phyloP scores from a whole-genome alignment of 108 stramenopile genomes.

The Epithemia pelagica region DNA sequence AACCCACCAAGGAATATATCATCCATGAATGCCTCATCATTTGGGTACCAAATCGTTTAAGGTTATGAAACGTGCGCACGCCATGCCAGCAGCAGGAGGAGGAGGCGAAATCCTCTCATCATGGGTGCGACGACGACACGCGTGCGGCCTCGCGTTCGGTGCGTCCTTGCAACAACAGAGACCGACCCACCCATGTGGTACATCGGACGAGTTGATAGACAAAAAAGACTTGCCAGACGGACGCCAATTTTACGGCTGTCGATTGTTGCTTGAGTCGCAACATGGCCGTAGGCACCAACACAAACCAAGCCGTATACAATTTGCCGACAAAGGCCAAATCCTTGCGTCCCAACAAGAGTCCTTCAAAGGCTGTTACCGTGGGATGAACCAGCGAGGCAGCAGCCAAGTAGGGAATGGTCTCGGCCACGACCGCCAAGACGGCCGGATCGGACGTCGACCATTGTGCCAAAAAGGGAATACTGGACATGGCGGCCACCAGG shows the following conservation, averaged over 20 bases:
- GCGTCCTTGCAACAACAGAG: not conserved
- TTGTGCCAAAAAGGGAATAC: constrained; percentile 53
- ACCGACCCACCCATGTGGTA: constrained; percentile 4
- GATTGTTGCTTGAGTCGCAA: constrained; percentile 61
- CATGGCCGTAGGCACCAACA: constrained; percentile 69
- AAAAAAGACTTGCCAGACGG: constrained; percentile 65
- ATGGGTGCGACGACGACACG: too few species aligned
- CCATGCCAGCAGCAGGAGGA: too few species aligned
- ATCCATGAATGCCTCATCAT: too few species aligned
- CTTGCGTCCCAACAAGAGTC: constrained; percentile 70
- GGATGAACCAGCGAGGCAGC: constrained; percentile 61
- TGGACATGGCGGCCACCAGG: constrained; percentile 40
- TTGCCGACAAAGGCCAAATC: constrained; percentile 66
- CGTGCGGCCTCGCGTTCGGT: not conserved
- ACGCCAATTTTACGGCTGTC: constrained; percentile 43
- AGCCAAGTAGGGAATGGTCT: constrained; percentile 51
- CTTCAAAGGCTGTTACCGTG: constrained; percentile 36
- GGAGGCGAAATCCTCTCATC: too few species aligned
- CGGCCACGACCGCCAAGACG: constrained; percentile 50
- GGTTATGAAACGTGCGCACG: too few species aligned
- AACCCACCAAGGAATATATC: too few species aligned
- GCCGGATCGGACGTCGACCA: constrained; percentile 68
- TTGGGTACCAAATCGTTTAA: too few species aligned
- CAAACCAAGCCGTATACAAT: constrained; percentile 61
- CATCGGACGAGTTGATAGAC: constrained; percentile 57